A percentile compares a stretch with the other conserved stretches of the same genome.
Conservation (phyloP, 768 basidiomycete genomes). For the Pholiota microspora region DNA sequence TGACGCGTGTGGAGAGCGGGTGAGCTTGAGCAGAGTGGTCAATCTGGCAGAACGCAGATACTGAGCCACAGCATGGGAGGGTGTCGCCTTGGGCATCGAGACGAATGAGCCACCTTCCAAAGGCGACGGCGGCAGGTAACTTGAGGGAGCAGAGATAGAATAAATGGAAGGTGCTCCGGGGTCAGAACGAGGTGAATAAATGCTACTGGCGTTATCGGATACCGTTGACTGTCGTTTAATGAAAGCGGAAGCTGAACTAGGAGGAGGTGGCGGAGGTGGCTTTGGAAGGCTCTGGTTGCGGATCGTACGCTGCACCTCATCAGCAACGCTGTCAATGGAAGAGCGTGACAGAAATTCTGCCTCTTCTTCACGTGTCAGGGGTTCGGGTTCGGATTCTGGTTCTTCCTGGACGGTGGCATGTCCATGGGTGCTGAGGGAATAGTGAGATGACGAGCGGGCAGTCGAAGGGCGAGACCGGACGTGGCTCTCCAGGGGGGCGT, state of each 20-base stretch:
- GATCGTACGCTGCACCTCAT: conserved; percentile 73
- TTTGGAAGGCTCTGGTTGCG: conserved; percentile 51
- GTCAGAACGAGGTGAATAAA: conserved; percentile 56
- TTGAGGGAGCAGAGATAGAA: conserved; percentile 49
- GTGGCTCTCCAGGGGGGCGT: conserved; percentile 63
- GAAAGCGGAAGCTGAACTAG: conserved; percentile 36
- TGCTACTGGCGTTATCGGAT: conserved; percentile 57
- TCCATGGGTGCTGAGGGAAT: conserved; percentile 42
- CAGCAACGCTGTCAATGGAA: conserved; percentile 84
- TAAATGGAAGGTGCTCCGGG: conserved; percentile 49
- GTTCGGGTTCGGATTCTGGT: conserved; percentile 51
- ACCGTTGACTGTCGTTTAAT: conserved; percentile 48
- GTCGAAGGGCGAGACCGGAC: conserved; percentile 44
- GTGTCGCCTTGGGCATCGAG: conserved; percentile 41
- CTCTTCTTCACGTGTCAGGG: conserved; percentile 53
- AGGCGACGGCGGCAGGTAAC: conserved; percentile 46
- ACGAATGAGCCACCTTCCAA: conserved; percentile 36
- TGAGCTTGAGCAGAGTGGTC: conserved; percentile 79
- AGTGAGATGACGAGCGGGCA: conserved; percentile 45
- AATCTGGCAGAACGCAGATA: conserved; percentile 86
- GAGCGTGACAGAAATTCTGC: conserved; percentile 72
- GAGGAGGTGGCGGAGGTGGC: conserved; percentile 30
- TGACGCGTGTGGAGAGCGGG: conserved; percentile 77
- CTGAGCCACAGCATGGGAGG: conserved; percentile 75
- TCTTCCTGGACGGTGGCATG: conserved; percentile 51